A percentile compares a stretch with the other conserved stretches of the same genome.
These are phyloP conservation scores for Arthrobotrys megalospora DNA, from an alignment of 2,329 filamentous ascomycete genomes.

Conservation along the genomic window DNA sequence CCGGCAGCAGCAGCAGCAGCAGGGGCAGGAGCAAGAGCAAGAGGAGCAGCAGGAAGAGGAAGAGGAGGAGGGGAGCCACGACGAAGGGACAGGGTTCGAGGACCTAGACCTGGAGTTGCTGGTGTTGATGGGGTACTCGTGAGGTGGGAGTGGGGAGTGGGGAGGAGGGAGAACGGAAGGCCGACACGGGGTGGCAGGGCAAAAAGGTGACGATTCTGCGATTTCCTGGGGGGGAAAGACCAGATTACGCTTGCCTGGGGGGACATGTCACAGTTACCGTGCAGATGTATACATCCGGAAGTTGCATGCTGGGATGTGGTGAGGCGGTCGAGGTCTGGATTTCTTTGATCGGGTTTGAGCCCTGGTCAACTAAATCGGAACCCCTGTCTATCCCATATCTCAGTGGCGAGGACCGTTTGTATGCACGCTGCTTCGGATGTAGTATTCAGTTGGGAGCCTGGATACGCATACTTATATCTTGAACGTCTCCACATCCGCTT, in stretches of 20 bases:
- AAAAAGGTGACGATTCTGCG: conserved; percentile 64
- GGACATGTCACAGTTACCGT: background rate
- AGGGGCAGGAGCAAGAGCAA: background rate
- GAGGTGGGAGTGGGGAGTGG: conserved; percentile 57
- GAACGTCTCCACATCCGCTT: background rate
- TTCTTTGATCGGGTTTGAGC: background rate
- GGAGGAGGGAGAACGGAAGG: conserved; percentile 64
- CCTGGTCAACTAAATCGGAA: background rate
- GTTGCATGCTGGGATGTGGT: background rate
- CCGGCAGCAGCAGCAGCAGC: conserved; percentile 1
- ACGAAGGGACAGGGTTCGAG: background rate
- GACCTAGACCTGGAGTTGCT: background rate
- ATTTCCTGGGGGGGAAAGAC: conserved; percentile 1
- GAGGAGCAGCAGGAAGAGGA: background rate
- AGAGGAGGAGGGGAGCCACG: background rate
- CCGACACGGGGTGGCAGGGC: conserved; percentile 68
- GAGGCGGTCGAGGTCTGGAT: background rate
- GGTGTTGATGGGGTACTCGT: conserved; percentile 64
- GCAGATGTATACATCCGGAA: no score
- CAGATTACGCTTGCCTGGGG: background rate
- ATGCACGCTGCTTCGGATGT: no score
- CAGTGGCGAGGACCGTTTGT: no score
- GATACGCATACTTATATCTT: no score
- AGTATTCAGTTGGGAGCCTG: no score
- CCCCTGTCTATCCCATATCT: no score